phyloP scores from a whole-genome alignment of 306 rosid genomes.

The Spatholobus suberectus region DNA sequence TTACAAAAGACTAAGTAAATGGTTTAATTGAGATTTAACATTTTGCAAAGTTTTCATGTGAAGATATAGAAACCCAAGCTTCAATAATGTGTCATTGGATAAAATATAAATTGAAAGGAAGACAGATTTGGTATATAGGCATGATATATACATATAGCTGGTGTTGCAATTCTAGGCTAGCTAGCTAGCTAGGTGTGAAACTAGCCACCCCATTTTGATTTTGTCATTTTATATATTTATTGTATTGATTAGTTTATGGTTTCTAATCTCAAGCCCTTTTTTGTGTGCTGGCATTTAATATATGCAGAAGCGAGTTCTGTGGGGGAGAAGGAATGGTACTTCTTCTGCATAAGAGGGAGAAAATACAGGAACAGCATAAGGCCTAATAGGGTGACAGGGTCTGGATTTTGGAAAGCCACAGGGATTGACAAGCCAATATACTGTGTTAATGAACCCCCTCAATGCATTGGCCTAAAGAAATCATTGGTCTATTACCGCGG shows the following conservation, averaged over 20 bases:
- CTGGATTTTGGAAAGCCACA: conserved; percentile 92
- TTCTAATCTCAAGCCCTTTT: neutral
- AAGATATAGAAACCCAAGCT: neutral
- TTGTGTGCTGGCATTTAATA: neutral
- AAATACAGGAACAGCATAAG: conserved; percentile 84
- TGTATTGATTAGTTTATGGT: neutral
- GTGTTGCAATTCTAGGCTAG: neutral
- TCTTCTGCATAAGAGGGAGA: conserved; percentile 84
- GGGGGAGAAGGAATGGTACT: conserved; percentile 74
- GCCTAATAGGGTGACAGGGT: conserved; percentile 77
- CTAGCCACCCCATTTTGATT: neutral
- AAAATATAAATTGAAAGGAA: neutral
- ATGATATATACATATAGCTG: neutral
- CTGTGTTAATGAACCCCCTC: conserved; percentile 48
- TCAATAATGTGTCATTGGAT: conserved; percentile 7
- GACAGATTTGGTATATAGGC: neutral
- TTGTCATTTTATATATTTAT: neutral
- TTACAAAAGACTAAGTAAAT: too few species aligned
- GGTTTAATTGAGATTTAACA: neutral
- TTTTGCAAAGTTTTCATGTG: neutral
- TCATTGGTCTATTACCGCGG: conserved; percentile 89
- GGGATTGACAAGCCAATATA: conserved; percentile 79
- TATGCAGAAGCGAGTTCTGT: conserved; percentile 51
- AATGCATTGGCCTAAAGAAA: conserved; percentile 86
- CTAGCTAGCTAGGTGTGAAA: neutral